A percentile compares a stretch with the other conserved stretches of the same genome.
Conservation (phyloP, 495 filamentous ascomycete genomes). For the Echria macrotheca region DNA sequence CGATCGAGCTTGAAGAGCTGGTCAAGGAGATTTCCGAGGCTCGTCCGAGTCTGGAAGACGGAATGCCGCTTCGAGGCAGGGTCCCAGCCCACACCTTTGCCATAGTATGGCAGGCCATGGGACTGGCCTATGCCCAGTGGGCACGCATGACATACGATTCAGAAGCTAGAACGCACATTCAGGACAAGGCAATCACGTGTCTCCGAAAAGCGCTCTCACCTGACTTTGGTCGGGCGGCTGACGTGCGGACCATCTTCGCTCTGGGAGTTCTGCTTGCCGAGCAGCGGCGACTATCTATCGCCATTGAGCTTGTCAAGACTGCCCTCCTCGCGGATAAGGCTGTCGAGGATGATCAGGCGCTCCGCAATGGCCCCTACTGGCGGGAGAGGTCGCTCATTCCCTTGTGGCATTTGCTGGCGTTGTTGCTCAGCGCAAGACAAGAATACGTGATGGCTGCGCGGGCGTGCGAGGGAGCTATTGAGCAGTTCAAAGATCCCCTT, state of each 20-base stretch:
- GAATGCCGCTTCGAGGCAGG: constrained; percentile 16
- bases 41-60: constrained; percentile 28
- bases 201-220: constrained; percentile 66
- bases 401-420: constrained; percentile 79
- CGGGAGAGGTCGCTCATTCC: constrained; percentile 57
- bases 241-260: constrained; percentile 69
- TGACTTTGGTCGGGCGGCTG: constrained; percentile 53
- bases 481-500: constrained; percentile 65
- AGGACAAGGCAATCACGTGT: constrained; percentile 65
- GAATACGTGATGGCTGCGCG: constrained; percentile 74
- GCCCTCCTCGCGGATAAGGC: constrained; percentile 42
- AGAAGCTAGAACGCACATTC: constrained; percentile 59
- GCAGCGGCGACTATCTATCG: constrained; percentile 66
- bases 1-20: constrained; percentile 60
- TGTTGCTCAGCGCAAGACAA: constrained; percentile 79
- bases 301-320: constrained; percentile 69
- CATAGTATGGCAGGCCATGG: constrained; percentile 71
- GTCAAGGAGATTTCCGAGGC: constrained; percentile 29
- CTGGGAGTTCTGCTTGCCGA: constrained; percentile 77
- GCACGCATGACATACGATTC: constrained; percentile 71
- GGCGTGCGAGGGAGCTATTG: constrained; percentile 83
- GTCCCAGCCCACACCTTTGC: constrained; percentile 55
- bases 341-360: constrained; percentile 26
- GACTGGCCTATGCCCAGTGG: constrained; percentile 79
- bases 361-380: constrained; percentile 37